A percentile compares a stretch with the other conserved stretches of the same genome.
phyloP scores from a whole-genome alignment of 2,329 filamentous ascomycete genomes.

The Mariannaea sp. region DNA sequence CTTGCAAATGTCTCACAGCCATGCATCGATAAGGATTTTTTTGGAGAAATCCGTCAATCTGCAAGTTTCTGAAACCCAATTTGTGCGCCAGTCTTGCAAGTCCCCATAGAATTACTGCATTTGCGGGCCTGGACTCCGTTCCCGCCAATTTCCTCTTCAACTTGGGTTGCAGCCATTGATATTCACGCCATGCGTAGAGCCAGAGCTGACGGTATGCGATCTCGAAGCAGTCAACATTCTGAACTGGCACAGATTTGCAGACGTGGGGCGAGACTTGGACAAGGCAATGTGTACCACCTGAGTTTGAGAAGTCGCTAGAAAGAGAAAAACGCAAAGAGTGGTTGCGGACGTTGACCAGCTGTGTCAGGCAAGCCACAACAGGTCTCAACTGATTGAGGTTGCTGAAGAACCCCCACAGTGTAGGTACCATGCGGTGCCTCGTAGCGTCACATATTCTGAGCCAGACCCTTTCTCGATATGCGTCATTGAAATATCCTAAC shows the following conservation, averaged over 20 bases:
- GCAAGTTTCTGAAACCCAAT: neutral
- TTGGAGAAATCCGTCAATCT: neutral
- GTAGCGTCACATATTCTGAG: neutral
- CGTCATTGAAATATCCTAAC: neutral
- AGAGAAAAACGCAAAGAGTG: neutral
- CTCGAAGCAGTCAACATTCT: neutral
- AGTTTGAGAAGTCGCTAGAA: neutral
- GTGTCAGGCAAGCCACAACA: neutral
- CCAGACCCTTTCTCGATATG: neutral
- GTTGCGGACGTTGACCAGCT: neutral
- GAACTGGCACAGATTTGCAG: neutral
- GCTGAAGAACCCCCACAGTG: neutral
- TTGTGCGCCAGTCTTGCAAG: neutral
- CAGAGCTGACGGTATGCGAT: neutral
- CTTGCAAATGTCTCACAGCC: neutral
- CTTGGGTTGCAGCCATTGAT: neutral
- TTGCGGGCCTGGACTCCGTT: neutral
- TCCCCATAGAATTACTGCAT: neutral
- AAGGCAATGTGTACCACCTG: neutral
- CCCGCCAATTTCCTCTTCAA: neutral
- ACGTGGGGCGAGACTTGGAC: neutral
- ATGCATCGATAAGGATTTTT: neutral
- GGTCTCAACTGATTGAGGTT: neutral
- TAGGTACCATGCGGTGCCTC: neutral
- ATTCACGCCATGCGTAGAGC: neutral